Conservation (phyloP, 805 yeast genomes). For the Kuraishia floccosa region DNA sequence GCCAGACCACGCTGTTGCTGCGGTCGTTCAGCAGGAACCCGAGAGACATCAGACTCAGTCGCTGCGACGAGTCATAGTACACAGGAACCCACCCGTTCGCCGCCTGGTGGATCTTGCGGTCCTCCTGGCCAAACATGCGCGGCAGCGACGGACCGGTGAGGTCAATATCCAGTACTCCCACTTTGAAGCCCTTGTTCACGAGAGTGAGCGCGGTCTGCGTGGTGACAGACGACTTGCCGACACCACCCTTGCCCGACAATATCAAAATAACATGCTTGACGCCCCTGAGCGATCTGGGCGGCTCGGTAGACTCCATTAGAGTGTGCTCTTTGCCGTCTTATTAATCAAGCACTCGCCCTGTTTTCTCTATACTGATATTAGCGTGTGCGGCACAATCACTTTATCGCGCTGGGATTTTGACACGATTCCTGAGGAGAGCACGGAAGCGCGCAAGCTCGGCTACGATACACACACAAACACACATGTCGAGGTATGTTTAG, state of each 20-base stretch:
- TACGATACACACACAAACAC: no score
- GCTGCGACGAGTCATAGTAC: slow-evolving; percentile 25
- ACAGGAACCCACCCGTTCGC: slow-evolving; percentile 92
- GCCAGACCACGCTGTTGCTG: slow-evolving; percentile 91
- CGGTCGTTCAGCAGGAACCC: slow-evolving; percentile 81
- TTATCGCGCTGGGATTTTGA: no score
- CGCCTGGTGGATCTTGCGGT: slow-evolving; percentile 68
- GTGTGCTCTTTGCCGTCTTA: no score
- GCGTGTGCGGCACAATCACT: no score
- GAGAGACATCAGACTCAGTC: slow-evolving; percentile 68
- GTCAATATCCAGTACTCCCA: slow-evolving; percentile 94
- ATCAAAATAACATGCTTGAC: slow-evolving; percentile 74
- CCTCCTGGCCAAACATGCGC: slow-evolving; percentile 89
- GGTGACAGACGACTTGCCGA: slow-evolving; percentile 93
- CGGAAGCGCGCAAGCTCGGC: no score
- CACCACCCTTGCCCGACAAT: slow-evolving; percentile 94
- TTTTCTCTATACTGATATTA: no score
- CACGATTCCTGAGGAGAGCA: no score
- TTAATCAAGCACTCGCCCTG: no score
- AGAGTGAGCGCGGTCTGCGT: slow-evolving; percentile 86
- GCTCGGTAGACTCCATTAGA: no score
- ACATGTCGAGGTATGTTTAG: no score
- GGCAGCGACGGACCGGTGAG: slow-evolving; percentile 96
- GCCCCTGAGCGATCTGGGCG: slow-evolving; percentile 19
- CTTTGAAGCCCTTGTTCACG: slow-evolving; percentile 57